Conservation (phyloP, 2,329 filamentous ascomycete genomes). For the Aspergillus ruber region DNA sequence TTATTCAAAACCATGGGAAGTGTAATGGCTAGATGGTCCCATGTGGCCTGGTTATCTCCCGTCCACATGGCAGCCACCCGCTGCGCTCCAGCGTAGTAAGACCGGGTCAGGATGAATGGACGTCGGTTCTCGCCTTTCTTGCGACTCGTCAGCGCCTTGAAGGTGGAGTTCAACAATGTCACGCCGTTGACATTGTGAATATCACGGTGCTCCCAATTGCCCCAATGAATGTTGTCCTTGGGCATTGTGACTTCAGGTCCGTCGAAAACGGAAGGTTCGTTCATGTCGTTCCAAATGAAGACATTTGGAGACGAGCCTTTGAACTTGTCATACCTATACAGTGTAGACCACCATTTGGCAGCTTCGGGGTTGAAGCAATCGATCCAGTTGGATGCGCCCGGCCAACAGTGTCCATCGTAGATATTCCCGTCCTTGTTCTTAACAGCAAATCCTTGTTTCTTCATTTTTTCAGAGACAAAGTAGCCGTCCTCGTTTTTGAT, state of each 20-base stretch:
- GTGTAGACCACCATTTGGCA: constrained; percentile 78
- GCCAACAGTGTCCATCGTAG: constrained; percentile 99
- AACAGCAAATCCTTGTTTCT: constrained; percentile 73
- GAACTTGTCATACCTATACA: constrained; percentile 86
- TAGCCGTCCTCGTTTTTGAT: constrained; percentile 90
- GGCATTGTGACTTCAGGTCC: constrained; percentile 98
- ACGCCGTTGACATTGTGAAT: constrained; percentile 93
- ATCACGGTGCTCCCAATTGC: constrained; percentile 92
- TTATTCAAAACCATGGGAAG: constrained; percentile 92
- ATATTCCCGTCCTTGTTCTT: constrained; percentile 83
- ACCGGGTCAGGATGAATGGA: constrained; percentile 86
- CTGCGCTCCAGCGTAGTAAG: constrained; percentile 88
- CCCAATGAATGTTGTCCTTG: constrained; percentile 91
- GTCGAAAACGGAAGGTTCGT: constrained; percentile 97
- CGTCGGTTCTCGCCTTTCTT: constrained; percentile 79
- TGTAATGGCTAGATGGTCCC: constrained; percentile 82
- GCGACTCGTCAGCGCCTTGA: constrained; percentile 72
- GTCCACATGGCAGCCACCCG: constrained; percentile 96
- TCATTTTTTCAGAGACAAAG: constrained; percentile 69
- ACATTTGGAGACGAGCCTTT: constrained; percentile 79
- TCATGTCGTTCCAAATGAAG: constrained; percentile 99
- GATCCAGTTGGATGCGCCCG: constrained; percentile 91
- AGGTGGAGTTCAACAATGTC: constrained; percentile 93
- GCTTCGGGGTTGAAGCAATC: constrained; percentile 94
- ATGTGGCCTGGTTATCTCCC: constrained; percentile 90